phyloP scores from a whole-genome alignment of 352 stramenopile species.

The Pythium phragmiticola region DNA sequence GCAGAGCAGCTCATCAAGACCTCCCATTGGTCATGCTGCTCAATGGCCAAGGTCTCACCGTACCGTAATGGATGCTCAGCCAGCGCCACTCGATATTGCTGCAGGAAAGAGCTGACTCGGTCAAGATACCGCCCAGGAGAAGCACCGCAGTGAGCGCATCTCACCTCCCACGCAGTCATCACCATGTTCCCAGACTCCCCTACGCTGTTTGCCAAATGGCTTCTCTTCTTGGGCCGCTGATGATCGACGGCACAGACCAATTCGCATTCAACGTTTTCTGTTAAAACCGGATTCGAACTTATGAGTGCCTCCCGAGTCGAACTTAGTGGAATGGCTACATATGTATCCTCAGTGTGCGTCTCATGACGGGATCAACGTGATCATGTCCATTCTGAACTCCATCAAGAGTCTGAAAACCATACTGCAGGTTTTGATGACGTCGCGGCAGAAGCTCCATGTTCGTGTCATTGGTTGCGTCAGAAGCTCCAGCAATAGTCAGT shows the following conservation, averaged over 20 bases:
- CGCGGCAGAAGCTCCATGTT: background rate
- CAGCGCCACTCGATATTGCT: conserved; percentile 65
- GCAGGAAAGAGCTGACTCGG: background rate
- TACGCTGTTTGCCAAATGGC: background rate
- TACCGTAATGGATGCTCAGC: conserved; percentile 53
- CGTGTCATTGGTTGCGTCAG: background rate
- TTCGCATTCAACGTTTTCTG: background rate
- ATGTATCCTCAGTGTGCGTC: background rate
- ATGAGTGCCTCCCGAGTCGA: background rate
- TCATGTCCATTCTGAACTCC: too few relatives aligned
- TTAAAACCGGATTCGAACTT: conserved; percentile 10
- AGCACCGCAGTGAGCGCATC: background rate
- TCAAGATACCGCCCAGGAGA: background rate
- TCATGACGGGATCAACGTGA: too few relatives aligned
- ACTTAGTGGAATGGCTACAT: conserved; percentile 16
- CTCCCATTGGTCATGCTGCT: background rate
- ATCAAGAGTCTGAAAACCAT: too few relatives aligned
- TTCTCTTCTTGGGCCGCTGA: background rate
- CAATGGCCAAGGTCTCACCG: background rate
- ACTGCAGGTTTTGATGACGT: background rate
- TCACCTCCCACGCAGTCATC: conserved; percentile 25
- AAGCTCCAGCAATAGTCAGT: too few relatives aligned
- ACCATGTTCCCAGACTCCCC: conserved; percentile 10
- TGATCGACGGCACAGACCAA: background rate
- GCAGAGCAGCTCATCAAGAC: background rate